Conservation (phyloP, 176 grass and related monocot genomes). For the Cenchrus americanus region DNA sequence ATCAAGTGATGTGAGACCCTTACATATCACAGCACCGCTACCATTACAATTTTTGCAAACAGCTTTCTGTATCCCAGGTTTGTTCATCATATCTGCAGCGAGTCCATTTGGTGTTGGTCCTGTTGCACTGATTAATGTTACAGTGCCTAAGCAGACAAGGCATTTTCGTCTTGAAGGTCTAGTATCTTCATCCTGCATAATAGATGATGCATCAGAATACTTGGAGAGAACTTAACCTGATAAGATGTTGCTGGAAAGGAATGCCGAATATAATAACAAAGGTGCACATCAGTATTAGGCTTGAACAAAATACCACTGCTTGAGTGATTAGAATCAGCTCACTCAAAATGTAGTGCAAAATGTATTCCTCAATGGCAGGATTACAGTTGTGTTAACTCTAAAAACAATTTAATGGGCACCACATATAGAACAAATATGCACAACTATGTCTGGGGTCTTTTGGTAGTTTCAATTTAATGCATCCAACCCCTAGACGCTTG, state of each 20-base stretch:
- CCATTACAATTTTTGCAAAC: constrained; percentile 87
- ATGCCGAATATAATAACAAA: not conserved
- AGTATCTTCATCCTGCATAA: constrained; percentile 45
- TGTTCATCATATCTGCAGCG: constrained; percentile 47
- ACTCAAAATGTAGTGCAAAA: not conserved
- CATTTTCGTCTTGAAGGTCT: constrained; percentile 75
- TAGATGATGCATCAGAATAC: not conserved
- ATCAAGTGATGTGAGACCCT: constrained; percentile 30
- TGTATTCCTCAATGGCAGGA: not conserved
- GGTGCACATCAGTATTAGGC: not conserved
- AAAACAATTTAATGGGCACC: not conserved
- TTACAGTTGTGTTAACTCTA: not conserved
- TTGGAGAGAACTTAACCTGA: not conserved
- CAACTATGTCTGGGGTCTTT: not conserved
- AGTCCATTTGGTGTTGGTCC: constrained; percentile 56
- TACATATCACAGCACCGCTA: constrained; percentile 88
- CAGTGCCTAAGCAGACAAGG: constrained; percentile 68
- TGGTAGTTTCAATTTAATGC: too few relatives aligned
- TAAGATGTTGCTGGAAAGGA: not conserved
- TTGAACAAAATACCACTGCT: not conserved
- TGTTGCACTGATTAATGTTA: constrained; percentile 62
- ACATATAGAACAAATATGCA: not conserved
- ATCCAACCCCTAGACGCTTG: too few relatives aligned
- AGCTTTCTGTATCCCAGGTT: constrained; percentile 54
- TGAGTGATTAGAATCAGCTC: not conserved